These are phyloP conservation scores for Pseudogymnoascus sp. DNA, from an alignment of 2,329 filamentous ascomycete genomes.

Conservation along the genomic window DNA sequence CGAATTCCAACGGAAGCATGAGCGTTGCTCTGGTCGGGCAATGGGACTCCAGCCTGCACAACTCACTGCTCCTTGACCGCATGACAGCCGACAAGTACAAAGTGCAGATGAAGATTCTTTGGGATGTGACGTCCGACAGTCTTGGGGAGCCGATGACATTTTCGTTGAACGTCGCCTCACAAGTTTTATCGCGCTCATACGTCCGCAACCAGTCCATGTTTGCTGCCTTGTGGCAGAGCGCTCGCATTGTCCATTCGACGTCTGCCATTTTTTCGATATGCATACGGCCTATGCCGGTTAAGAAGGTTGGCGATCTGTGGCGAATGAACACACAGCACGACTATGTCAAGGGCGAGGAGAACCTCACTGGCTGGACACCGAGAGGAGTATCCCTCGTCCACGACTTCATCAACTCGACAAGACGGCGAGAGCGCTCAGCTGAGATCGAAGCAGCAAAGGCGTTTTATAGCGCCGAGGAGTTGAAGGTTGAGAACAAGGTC, in stretches of 20 bases:
- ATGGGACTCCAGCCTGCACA: constrained; percentile 94
- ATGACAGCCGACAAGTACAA: constrained; percentile 88
- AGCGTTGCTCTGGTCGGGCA: constrained; percentile 83
- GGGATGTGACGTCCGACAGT: constrained; percentile 78
- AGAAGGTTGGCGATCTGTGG: constrained; percentile 89
- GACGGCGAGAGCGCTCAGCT: constrained; percentile 64
- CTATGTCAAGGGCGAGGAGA: constrained; percentile 94
- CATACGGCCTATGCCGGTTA: constrained; percentile 82
- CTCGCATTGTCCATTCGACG: constrained; percentile 79
- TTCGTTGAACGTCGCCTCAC: constrained; percentile 69
- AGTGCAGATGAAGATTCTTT: constrained; percentile 79
- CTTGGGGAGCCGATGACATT: constrained; percentile 87
- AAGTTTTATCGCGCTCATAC: constrained; percentile 78
- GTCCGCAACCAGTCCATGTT: constrained; percentile 83
- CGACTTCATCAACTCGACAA: constrained; percentile 72
- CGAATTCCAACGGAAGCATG: constrained; percentile 84
- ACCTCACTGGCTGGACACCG: constrained; percentile 76
- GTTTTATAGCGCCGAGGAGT: constrained; percentile 44
- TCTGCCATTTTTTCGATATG: constrained; percentile 80
- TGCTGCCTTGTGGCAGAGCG: constrained; percentile 76
- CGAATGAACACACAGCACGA: constrained; percentile 91
- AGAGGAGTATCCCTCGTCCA: constrained; percentile 85
- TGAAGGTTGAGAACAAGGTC: background rate
- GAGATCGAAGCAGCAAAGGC: constrained; percentile 74
- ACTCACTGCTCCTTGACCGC: constrained; percentile 86